Evolutionary conservation across 306 rosid species (phyloP), one percentile per base, ranked within the genome.

Genomic region (Sophora flavescens): DNA sequence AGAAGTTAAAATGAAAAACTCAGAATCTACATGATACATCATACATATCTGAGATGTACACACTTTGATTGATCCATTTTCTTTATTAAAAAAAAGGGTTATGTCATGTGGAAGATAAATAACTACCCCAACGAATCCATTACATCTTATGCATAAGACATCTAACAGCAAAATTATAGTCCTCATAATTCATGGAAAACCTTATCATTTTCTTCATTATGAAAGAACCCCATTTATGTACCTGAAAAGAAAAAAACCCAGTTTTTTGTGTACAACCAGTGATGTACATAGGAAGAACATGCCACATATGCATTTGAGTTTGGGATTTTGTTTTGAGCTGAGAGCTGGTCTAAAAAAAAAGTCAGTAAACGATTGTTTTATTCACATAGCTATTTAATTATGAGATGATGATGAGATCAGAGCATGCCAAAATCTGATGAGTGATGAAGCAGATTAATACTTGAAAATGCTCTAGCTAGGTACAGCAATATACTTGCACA

Each of bases 371-470:
- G n/a, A n/a, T n/a, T n/a, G n/a, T n/a, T n/a, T n/a, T n/a, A n/a
- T n/a, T n/a, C n/a, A n/a, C n/a, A n/a, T n/a, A n/a, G n/a, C n/a
- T n/a, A n/a, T n/a, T n/a, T n/a, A n/a, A n/a, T n/a, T n/a, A n/a
- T n/a, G n/a, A n/a, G n/a, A n/a, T n/a, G n/a, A 5, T 48, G 53
- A 48, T 11, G 35, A 52, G 47, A 42, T 42, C 17, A 58, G 33
- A 45, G 16, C 51, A 63, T 35, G 42, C 18, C 62, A 62, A 62
- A 74, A 74, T 32, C 22, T 59, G 41, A 33, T 45, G 59, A 69
- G 53, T 28, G 39, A 58, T 12, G 8, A n/a, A 28, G 35, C 16
- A 28, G 32, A 64, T 18, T 16, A 35, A 62, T 16, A 22, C 41
- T 10, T 42, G 4, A 66, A 42, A 41, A 66, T 66, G 72, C 16